Conservation (phyloP, 768 basidiomycete genomes). For the Boletus edulis region DNA sequence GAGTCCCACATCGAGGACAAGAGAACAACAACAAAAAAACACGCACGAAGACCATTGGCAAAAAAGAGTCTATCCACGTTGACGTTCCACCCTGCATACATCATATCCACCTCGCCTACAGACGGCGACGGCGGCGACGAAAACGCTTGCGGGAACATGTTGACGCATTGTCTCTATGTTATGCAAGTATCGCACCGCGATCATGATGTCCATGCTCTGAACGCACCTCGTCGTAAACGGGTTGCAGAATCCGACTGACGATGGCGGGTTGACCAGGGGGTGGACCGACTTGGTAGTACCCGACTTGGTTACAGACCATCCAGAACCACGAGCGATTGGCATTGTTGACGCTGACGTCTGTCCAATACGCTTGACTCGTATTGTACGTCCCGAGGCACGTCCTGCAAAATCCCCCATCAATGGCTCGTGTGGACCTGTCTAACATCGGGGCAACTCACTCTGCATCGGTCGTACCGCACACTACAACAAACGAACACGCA, state of each 20-base stretch:
- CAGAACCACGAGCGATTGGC: slow-evolving; percentile 63
- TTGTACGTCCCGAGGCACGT: slow-evolving; percentile 44
- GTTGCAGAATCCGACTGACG: slow-evolving; percentile 34
- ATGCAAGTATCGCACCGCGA: not conserved
- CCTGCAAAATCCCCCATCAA: slow-evolving; percentile 30
- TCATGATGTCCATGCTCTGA: not conserved
- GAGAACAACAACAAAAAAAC: not conserved
- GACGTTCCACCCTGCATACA: slow-evolving; percentile 65
- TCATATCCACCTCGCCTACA: slow-evolving; percentile 40
- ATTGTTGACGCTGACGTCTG: slow-evolving; percentile 56
- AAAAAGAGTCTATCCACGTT: slow-evolving; percentile 60
- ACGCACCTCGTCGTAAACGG: slow-evolving; percentile 28
- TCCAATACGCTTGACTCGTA: slow-evolving; percentile 42
- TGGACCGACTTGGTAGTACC: slow-evolving; percentile 44
- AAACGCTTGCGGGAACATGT: slow-evolving; percentile 65
- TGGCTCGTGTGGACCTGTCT: no score
- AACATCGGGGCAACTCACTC: not conserved
- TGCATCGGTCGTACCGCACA: slow-evolving; percentile 36
- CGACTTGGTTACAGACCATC: slow-evolving; percentile 74
- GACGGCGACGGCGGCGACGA: slow-evolving; percentile 43
- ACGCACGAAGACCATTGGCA: slow-evolving; percentile 63
- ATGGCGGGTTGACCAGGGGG: slow-evolving; percentile 35
- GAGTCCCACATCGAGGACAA: no score
- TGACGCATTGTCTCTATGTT: slow-evolving; percentile 66
- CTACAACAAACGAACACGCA: slow-evolving; percentile 29